Percentiles rank a stretch among this genome's conserved stretches.
These are phyloP conservation scores for Pyrenochaeta sp. DNA, from an alignment of 2,329 filamentous ascomycete genomes.

Conservation along the genomic window DNA sequence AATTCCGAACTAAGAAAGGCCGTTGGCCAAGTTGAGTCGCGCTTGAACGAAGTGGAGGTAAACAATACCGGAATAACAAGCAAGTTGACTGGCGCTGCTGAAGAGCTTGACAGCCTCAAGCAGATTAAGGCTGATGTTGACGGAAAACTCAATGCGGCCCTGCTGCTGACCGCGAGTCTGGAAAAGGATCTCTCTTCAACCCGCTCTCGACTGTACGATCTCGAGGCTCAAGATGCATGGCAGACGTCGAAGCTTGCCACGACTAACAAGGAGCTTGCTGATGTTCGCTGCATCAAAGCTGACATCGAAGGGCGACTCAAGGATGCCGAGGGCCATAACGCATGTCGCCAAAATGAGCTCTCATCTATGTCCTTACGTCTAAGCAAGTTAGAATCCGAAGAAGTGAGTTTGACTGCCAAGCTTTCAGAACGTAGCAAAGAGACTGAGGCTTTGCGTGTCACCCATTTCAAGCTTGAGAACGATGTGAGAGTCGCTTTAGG, in stretches of 20 bases:
- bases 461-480: constrained; percentile 7
- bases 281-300: constrained; percentile 19
- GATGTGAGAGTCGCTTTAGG: constrained; percentile 6
- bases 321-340: constrained; percentile 9
- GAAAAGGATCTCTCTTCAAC: constrained; percentile 19
- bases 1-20: constrained; percentile 29
- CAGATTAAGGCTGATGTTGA: constrained; percentile 22
- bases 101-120: constrained; percentile 25
- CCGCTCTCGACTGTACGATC: constrained; percentile 14
- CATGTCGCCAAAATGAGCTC: constrained; percentile 25
- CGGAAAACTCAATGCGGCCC: constrained; percentile 11
- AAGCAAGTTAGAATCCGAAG: constrained; percentile 26
- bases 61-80: constrained; percentile 22
- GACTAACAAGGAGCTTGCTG: constrained; percentile 14
- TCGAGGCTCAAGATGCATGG: constrained; percentile 15
- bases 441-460: constrained; percentile 16
- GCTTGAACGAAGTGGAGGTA: constrained; percentile 16
- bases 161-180: neutral
- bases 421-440: constrained; percentile 24
- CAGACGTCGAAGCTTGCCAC: constrained; percentile 7
- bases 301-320: constrained; percentile 21
- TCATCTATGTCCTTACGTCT: constrained; percentile 23
- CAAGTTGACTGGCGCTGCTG: constrained; percentile 11
- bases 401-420: constrained; percentile 25
- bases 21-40: constrained; percentile 21